Percentiles rank a stretch among this genome's conserved stretches.
phyloP scores from a whole-genome alignment of 2,329 filamentous ascomycete species.

The Capronia coronata region DNA sequence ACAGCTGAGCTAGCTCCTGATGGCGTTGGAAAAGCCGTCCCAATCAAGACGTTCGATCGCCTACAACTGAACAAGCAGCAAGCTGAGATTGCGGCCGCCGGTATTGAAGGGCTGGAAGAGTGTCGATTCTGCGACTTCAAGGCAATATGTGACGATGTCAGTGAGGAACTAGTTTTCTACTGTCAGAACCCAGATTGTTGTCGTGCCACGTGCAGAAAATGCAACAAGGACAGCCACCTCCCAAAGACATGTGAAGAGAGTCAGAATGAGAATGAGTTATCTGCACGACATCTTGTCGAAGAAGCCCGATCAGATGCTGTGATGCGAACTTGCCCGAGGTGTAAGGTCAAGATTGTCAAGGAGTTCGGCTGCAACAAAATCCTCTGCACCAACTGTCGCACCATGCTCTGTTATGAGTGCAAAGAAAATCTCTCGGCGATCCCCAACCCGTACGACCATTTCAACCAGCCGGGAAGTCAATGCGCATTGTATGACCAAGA shows the following conservation, averaged over 20 bases:
- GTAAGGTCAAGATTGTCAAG: slow-evolving; percentile 72
- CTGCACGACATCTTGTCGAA: slow-evolving; percentile 62
- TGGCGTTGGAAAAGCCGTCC: slow-evolving; percentile 22
- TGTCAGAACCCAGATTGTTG: slow-evolving; percentile 63
- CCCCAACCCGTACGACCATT: slow-evolving; percentile 59
- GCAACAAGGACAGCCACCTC: slow-evolving; percentile 62
- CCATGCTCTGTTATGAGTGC: slow-evolving; percentile 56
- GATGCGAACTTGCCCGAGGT: slow-evolving; percentile 62
- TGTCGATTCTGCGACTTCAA: slow-evolving; percentile 82
- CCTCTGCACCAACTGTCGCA: slow-evolving; percentile 56
- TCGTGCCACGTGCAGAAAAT: slow-evolving; percentile 61
- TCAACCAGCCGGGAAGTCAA: slow-evolving; percentile 40
- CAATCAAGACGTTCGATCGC: slow-evolving; percentile 50
- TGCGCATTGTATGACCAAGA: slow-evolving; percentile 63
- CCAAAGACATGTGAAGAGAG: slow-evolving; percentile 66
- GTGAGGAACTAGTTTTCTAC: slow-evolving; percentile 64
- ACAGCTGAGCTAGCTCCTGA: slow-evolving; percentile 36
- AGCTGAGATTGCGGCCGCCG: slow-evolving; percentile 60
- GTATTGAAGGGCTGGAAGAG: slow-evolving; percentile 63
- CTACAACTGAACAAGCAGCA: slow-evolving; percentile 67
- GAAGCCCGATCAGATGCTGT: slow-evolving; percentile 78
- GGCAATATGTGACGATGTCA: slow-evolving; percentile 62
- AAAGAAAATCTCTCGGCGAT: slow-evolving; percentile 49
- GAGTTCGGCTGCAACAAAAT: slow-evolving; percentile 78
- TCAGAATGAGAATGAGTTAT: slow-evolving; percentile 53